Conservation (phyloP, 805 yeast species). For the Candida palmyrensis region DNA sequence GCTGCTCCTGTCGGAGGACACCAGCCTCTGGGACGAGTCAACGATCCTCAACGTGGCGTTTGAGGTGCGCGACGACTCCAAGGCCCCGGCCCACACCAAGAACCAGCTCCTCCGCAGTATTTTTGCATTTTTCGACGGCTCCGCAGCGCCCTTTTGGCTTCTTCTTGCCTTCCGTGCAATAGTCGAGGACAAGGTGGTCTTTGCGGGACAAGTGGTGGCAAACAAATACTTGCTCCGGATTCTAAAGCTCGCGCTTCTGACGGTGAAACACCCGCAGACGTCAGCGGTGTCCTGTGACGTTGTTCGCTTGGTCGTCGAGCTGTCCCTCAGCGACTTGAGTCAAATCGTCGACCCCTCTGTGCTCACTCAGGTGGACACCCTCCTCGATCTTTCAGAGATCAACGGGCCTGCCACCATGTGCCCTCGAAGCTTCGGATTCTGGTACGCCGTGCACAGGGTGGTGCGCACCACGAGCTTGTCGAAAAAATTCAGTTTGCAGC, state of each 20-base stretch:
- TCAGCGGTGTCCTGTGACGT: constrained; percentile 27
- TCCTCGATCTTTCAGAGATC: constrained; percentile 50
- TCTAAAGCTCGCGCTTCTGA: constrained; percentile 30
- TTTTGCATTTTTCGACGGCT: constrained; percentile 15
- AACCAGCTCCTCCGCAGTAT: constrained; percentile 12
- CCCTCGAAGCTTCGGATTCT: constrained; percentile 46
- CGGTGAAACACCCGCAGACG: constrained; percentile 24
- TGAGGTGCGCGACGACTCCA: constrained; percentile 7
- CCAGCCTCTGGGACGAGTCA: too few relatives aligned
- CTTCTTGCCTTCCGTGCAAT: constrained; percentile 16
- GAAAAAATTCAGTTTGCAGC: constrained; percentile 16
- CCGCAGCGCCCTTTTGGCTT: constrained; percentile 18
- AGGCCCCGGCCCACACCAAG: constrained; percentile 4
- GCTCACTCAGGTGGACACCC: constrained; percentile 41
- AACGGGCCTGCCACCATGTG: constrained; percentile 54
- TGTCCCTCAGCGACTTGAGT: constrained; percentile 8
- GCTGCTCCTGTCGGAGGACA: too few relatives aligned
- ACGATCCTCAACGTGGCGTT: constrained; percentile 6
- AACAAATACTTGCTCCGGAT: constrained; percentile 13
- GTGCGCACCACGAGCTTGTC: constrained; percentile 28
- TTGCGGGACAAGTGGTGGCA: background rate
- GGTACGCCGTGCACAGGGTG: constrained; percentile 42
- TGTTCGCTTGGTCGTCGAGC: constrained; percentile 13
- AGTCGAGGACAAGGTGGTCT: constrained; percentile 4
- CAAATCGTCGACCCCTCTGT: constrained; percentile 34